Percentiles rank a stretch among this genome's conserved stretches.
Evolutionary conservation across 2,329 filamentous ascomycete genomes (phyloP).

Genomic region (Daldinia sp.): DNA sequence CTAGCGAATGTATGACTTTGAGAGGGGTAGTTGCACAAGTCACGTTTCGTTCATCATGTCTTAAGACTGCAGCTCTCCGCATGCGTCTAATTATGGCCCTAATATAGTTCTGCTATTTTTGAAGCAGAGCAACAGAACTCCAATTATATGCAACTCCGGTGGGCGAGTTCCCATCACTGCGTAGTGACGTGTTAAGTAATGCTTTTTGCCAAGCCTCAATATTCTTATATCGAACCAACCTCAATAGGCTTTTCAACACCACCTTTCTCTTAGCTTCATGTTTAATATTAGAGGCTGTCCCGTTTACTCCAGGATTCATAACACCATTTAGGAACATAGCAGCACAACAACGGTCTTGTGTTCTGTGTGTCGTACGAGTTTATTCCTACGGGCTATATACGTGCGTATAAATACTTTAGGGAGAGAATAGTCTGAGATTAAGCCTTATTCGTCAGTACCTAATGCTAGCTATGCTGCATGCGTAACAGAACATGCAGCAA

Average conservation of each 20-base stretch:
- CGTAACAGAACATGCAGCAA: conserved; percentile 2
- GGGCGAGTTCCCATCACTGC: not conserved
- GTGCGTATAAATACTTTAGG: conserved; percentile 1
- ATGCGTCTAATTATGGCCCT: conserved; percentile 11
- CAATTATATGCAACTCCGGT: not conserved
- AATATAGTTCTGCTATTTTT: conserved; percentile 14
- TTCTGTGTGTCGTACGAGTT: not conserved
- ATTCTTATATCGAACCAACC: not conserved
- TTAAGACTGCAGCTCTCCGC: conserved; percentile 8
- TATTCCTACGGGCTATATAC: conserved; percentile 14
- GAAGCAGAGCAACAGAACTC: not conserved
- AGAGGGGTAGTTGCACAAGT: conserved; percentile 26
- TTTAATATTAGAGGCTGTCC: not conserved
- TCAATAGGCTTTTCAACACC: not conserved
- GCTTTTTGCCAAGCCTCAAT: not conserved
- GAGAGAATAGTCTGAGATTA: conserved; percentile 8
- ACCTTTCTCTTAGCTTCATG: not conserved
- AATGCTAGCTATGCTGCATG: conserved; percentile 15
- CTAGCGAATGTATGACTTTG: not conserved
- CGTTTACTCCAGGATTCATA: not conserved
- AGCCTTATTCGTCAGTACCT: conserved; percentile 2
- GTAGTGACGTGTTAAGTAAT: not conserved
- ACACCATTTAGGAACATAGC: not conserved
- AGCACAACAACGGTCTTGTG: conserved; percentile 5
- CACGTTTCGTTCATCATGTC: conserved; percentile 21